These are phyloP conservation scores for Podila epigama DNA, from an alignment of 192 early-diverging fungal genomes.

Conservation along the genomic window DNA sequence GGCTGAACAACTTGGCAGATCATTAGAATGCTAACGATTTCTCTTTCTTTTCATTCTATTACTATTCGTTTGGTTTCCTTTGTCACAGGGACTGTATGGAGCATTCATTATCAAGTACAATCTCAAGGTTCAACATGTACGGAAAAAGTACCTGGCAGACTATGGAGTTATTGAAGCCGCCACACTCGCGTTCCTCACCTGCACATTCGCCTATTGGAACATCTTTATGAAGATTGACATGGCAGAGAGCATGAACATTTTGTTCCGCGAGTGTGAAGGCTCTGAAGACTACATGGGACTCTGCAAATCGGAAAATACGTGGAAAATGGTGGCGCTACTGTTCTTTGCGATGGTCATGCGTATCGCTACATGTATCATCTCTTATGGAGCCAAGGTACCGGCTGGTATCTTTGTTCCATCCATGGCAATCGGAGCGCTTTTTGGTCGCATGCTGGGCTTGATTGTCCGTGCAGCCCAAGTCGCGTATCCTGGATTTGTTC, in stretches of 20 bases:
- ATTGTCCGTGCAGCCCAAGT: constrained; percentile 73
- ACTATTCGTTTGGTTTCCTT: not conserved
- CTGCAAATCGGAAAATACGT: constrained; percentile 60
- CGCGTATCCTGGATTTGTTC: constrained; percentile 63
- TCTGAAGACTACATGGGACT: constrained; percentile 66
- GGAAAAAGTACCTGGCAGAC: constrained; percentile 72
- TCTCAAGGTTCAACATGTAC: constrained; percentile 68
- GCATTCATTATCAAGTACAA: constrained; percentile 80
- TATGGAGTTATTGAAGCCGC: constrained; percentile 75
- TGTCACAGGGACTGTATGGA: constrained; percentile 73
- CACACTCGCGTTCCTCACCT: constrained; percentile 68
- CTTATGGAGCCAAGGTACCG: constrained; percentile 68
- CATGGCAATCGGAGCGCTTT: constrained; percentile 92
- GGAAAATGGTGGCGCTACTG: constrained; percentile 36
- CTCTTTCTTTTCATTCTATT: not conserved
- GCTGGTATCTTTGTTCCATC: constrained; percentile 95
- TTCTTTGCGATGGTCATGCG: constrained; percentile 32
- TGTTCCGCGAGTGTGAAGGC: constrained; percentile 77
- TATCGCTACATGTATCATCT: constrained; percentile 24
- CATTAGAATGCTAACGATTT: not conserved
- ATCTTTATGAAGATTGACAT: constrained; percentile 85
- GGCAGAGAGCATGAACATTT: constrained; percentile 79
- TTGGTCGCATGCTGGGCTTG: constrained; percentile 91
- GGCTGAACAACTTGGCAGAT: not conserved
- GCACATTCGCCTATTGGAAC: constrained; percentile 73